These are phyloP conservation scores for Dalbergia cultrata DNA, from an alignment of 306 rosid genomes.

Conservation along the genomic window DNA sequence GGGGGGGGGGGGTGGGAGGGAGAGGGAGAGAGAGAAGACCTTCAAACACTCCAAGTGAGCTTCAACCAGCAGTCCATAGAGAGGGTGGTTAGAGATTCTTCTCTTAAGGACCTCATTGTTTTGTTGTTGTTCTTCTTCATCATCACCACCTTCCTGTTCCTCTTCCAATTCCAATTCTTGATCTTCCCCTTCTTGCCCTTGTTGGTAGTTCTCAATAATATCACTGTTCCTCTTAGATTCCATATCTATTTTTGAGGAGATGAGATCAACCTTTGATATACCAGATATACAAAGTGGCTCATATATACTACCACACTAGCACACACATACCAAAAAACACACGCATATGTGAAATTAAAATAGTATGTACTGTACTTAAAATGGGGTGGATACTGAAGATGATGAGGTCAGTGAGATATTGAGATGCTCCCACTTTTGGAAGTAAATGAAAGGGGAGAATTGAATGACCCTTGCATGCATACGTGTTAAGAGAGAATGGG, in stretches of 20 bases:
- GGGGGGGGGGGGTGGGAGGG: not conserved
- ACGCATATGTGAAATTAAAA: too few species aligned
- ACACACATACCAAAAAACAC: too few species aligned
- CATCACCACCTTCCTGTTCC: not conserved
- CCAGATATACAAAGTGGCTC: slow-evolving; percentile 35
- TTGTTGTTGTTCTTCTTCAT: slow-evolving; percentile 2
- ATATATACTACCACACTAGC: slow-evolving; percentile 19
- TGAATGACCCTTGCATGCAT: slow-evolving; percentile 69
- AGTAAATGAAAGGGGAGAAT: slow-evolving; percentile 47
- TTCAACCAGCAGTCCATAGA: slow-evolving; percentile 66
- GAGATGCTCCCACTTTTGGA: slow-evolving; percentile 72
- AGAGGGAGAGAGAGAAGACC: slow-evolving; percentile 53
- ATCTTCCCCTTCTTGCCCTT: slow-evolving; percentile 24
- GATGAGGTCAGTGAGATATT: slow-evolving; percentile 60
- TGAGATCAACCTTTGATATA: slow-evolving; percentile 41
- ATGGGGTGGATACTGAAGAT: slow-evolving; percentile 18
- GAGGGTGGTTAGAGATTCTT: slow-evolving; percentile 84
- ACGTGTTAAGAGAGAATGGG: slow-evolving; percentile 38
- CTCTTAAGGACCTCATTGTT: slow-evolving; percentile 71
- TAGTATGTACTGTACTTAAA: not conserved
- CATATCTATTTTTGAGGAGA: slow-evolving; percentile 53
- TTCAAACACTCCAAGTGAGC: slow-evolving; percentile 82
- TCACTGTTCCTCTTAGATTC: slow-evolving; percentile 52
- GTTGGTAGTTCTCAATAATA: slow-evolving; percentile 30
- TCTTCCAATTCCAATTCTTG: not conserved